phyloP scores from a whole-genome alignment of 768 basidiomycete genomes.

The Pisolithus tinctorius region DNA sequence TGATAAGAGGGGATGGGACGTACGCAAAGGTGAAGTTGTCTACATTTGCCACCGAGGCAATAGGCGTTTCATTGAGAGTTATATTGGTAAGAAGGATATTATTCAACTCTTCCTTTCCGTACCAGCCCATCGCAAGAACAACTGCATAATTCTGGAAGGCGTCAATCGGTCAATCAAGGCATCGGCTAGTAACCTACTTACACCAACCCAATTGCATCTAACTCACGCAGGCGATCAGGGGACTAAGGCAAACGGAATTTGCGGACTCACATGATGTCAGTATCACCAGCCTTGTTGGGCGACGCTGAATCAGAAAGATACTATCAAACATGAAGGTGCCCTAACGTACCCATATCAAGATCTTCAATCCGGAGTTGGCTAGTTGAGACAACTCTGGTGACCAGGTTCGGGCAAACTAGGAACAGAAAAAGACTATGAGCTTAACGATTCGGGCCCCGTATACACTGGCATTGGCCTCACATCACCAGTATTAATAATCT shows the following conservation, averaged over 20 bases:
- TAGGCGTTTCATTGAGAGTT: constrained; percentile 43
- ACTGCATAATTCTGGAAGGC: constrained; percentile 25
- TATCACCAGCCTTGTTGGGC: not conserved
- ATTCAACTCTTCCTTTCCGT: constrained; percentile 34
- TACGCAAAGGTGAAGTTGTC: constrained; percentile 65
- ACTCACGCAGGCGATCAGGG: not conserved
- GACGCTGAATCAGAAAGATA: not conserved
- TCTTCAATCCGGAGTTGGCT: constrained; percentile 10
- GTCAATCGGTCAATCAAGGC: not conserved
- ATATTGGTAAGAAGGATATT: constrained; percentile 44
- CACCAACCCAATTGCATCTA: constrained; percentile 25
- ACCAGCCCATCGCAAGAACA: constrained; percentile 41
- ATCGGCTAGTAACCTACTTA: constrained; percentile 16
- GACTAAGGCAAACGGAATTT: not conserved
- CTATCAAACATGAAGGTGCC: not conserved
- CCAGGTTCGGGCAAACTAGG: constrained; percentile 9
- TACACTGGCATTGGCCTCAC: constrained; percentile 24
- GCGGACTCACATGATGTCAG: not conserved
- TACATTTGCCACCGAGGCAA: constrained; percentile 58
- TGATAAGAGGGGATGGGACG: constrained; percentile 19
- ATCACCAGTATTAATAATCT: constrained; percentile 51
- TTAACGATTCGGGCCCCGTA: not conserved
- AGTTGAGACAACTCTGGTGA: constrained; percentile 10
- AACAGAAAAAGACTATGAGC: not conserved
- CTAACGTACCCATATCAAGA: constrained; percentile 11